A percentile compares a stretch with the other conserved stretches of the same genome.
Evolutionary conservation across 176 grass and related monocot species (phyloP).

Genomic region (Echinochloa phyllopogon): DNA sequence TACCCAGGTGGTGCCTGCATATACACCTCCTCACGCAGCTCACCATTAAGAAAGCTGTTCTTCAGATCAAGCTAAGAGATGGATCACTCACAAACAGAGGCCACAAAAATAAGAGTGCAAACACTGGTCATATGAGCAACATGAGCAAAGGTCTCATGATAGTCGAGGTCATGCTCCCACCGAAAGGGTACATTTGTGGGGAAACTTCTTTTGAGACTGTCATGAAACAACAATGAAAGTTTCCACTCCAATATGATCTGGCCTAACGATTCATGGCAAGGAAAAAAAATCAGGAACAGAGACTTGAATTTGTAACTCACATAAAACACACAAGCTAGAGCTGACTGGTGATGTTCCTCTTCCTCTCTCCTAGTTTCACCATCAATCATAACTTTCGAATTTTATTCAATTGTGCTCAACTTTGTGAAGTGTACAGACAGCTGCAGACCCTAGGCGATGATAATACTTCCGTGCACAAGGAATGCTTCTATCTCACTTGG

Average conservation of each 20-base stretch:
- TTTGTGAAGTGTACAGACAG: slow-evolving; percentile 44
- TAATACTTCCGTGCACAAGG: slow-evolving; percentile 15
- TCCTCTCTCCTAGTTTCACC: slow-evolving; percentile 37
- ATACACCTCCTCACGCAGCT: too few species aligned
- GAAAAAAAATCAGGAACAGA: slow-evolving; percentile 32
- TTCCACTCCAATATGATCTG: slow-evolving; percentile 30
- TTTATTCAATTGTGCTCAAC: slow-evolving; percentile 30
- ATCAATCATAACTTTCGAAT: slow-evolving; percentile 26
- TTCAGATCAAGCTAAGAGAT: too few species aligned
- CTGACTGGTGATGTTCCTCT: slow-evolving; percentile 31
- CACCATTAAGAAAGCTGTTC: too few species aligned
- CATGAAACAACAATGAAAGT: slow-evolving; percentile 22
- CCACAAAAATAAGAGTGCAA: too few species aligned
- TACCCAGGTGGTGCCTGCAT: too few species aligned
- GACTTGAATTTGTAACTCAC: slow-evolving; percentile 34
- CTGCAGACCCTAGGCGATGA: slow-evolving; percentile 22
- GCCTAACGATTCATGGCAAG: slow-evolving; percentile 21
- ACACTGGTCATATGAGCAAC: too few species aligned
- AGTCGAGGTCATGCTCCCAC: too few species aligned
- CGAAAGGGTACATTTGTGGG: too few species aligned
- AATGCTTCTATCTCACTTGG: slow-evolving; percentile 70
- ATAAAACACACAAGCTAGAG: slow-evolving; percentile 32
- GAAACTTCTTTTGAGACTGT: not conserved
- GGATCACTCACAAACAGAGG: too few species aligned
- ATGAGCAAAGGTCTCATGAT: too few species aligned